These are phyloP conservation scores for Byssothecium circinans DNA, from an alignment of 2,329 filamentous ascomycete species.

Conservation along the genomic window DNA sequence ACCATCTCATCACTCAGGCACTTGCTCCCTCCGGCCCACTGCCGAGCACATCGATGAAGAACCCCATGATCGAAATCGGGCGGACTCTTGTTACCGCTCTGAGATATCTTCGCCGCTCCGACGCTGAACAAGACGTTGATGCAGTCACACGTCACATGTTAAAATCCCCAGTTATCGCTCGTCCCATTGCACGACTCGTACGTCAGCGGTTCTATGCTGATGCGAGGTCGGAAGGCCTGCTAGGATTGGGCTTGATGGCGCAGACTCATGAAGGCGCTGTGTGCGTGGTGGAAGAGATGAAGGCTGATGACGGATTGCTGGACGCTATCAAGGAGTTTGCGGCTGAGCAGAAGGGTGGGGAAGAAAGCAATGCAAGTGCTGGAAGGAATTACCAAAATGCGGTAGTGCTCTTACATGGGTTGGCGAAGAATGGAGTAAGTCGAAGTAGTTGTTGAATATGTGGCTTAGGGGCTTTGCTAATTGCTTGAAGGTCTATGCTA, in stretches of 20 bases:
- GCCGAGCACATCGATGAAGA: conserved; percentile 44
- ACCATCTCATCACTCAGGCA: conserved; percentile 34
- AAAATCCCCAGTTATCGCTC: conserved; percentile 31
- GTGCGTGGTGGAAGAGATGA: conserved; percentile 30
- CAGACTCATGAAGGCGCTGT: conserved; percentile 33
- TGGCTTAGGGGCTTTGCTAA: conserved; percentile 1
- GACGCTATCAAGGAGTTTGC: conserved; percentile 39
- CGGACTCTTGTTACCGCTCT: conserved; percentile 33
- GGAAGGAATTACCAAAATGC: conserved; percentile 41
- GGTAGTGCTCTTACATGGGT: conserved; percentile 38
- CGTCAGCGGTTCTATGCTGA: conserved; percentile 41
- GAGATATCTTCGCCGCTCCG: conserved; percentile 20
- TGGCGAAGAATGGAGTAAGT: conserved; percentile 39
- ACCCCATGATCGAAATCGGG: conserved; percentile 39
- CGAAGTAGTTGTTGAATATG: not conserved
- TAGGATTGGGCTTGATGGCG: conserved; percentile 40
- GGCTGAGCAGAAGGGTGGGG: conserved; percentile 23
- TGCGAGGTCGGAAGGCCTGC: conserved; percentile 38
- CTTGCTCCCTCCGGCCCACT: conserved; percentile 33
- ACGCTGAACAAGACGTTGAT: conserved; percentile 25
- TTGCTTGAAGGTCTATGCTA: conserved; percentile 25
- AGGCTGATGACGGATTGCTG: conserved; percentile 31
- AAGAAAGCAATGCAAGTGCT: conserved; percentile 22
- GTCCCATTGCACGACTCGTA: conserved; percentile 36
- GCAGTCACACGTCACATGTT: conserved; percentile 28